Evolutionary conservation across 1,139 yeast genomes (phyloP), one percentile per base, ranked within the genome.

Genomic region (Yarrowia galli): DNA sequence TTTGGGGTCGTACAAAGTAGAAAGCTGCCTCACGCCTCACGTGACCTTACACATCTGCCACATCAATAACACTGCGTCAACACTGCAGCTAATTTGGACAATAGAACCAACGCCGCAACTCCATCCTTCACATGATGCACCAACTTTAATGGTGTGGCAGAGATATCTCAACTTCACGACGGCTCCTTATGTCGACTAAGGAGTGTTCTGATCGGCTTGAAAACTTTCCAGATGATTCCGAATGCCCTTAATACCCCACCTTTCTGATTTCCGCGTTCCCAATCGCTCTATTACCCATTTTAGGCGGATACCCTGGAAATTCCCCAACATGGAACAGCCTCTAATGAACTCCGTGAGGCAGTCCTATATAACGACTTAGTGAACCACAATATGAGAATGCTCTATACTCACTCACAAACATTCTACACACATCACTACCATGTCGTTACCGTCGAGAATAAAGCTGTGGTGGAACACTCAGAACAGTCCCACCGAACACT

Each of bases 391-490:
- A 28, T 8, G 5, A 20, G 18, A 16, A 3, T 15, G n/a, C 3
- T 40, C 3, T 7, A 6, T n/a, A 5, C 43, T 6, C 43, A n/a
- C 8, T 28, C 32, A n/a, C 40, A 36, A 36, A 23, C 32, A 10
- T 9, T n/a, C n/a, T n/a, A n/a, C n/a, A n/a, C n/a, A n/a, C n/a
- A n/a, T n/a, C 16, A 18, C 20, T 9, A 38, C 4, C 16, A 53
- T 36, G 45, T 23, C 45, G 0, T 22, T 53, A 1, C 12, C 40
- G 10, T 51, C 56, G 13, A 23, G 12, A 32, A 53, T 53, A 22
- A 38, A 38, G 25, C 22, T 23, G 13, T 38, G 45, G 45, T 54
- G 61, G 61, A 54, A 54, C 46, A 54, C 61, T 0, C 61, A 54
- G 40, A 23, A 13, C 38, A 40, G 48, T 40, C 63, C 63, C 15